These are phyloP conservation scores for Ensete glaucum DNA, from an alignment of 176 grass and related monocot species.

Conservation along the genomic window DNA sequence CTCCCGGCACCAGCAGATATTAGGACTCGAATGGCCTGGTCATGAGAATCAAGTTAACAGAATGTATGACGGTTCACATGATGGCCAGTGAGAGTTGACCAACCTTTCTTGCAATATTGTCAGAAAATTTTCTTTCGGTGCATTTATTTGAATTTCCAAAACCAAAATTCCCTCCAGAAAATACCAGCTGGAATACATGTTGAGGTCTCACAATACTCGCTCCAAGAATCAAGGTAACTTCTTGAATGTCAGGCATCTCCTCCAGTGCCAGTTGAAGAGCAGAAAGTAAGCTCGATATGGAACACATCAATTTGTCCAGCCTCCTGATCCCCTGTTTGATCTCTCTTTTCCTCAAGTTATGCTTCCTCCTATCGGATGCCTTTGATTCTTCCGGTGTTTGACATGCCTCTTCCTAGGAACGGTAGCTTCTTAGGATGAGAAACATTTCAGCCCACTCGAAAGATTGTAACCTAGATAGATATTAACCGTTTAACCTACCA, in stretches of 20 bases:
- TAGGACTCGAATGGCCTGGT: constrained; percentile 70
- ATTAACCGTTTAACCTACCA: constrained; percentile 14
- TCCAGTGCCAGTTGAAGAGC: constrained; percentile 69
- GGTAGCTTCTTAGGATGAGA: constrained; percentile 2
- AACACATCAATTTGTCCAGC: constrained; percentile 78
- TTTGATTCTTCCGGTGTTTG: constrained; percentile 34
- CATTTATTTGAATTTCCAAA: constrained; percentile 38
- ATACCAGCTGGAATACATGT: constrained; percentile 59
- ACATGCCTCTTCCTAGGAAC: constrained; percentile 41
- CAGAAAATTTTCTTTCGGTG: constrained; percentile 54
- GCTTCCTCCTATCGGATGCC: constrained; percentile 53
- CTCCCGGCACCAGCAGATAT: constrained; percentile 85
- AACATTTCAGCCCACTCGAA: constrained; percentile 1
- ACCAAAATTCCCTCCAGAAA: constrained; percentile 53
- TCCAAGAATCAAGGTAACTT: constrained; percentile 61
- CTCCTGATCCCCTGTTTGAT: constrained; percentile 69
- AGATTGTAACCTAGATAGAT: background rate
- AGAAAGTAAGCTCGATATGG: constrained; percentile 51
- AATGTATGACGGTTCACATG: constrained; percentile 3
- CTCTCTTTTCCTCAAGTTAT: constrained; percentile 61
- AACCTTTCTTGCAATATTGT: constrained; percentile 82
- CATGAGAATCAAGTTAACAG: constrained; percentile 22
- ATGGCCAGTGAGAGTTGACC: background rate
- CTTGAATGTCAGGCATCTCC: constrained; percentile 55
- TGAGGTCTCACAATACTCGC: constrained; percentile 58